These are phyloP conservation scores for Cairneyella variabilis DNA, from an alignment of 495 filamentous ascomycete genomes.

Conservation along the genomic window DNA sequence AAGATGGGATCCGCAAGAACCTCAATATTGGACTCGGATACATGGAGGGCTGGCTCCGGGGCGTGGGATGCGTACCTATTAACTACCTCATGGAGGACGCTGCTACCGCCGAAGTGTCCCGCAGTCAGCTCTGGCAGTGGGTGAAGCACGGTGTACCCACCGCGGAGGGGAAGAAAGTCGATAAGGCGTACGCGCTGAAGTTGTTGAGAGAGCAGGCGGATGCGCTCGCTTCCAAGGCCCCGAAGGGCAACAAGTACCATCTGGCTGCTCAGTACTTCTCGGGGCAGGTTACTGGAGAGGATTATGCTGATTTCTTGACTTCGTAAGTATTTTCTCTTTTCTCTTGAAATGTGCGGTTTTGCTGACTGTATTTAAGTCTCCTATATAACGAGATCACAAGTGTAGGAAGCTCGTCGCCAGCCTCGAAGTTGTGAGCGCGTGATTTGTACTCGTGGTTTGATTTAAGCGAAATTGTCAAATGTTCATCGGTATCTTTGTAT, in stretches of 20 bases:
- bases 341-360: neutral
- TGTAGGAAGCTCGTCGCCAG: conserved; percentile 62
- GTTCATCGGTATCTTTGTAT: conserved; percentile 9
- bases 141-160: conserved; percentile 79
- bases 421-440: conserved; percentile 73
- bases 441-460: neutral
- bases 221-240: conserved; percentile 65
- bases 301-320: conserved; percentile 96
- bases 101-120: conserved; percentile 91
- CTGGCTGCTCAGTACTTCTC: conserved; percentile 91
- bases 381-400: conserved; percentile 96
- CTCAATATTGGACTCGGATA: conserved; percentile 94
- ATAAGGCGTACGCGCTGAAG: conserved; percentile 84
- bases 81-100: conserved; percentile 99
- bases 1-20: conserved; percentile 97
- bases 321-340: conserved; percentile 44
- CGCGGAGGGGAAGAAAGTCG: conserved; percentile 85
- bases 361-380: conserved; percentile 46
- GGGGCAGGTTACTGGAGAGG: conserved; percentile 90
- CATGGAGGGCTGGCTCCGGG: conserved; percentile 98
- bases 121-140: conserved; percentile 97
- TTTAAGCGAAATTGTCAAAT: neutral
- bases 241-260: conserved; percentile 87
- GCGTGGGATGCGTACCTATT: conserved; percentile 94
- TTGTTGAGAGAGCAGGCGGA: conserved; percentile 85